phyloP scores from a whole-genome alignment of 345 rosid genomes.

The Eutrema heterophyllum region DNA sequence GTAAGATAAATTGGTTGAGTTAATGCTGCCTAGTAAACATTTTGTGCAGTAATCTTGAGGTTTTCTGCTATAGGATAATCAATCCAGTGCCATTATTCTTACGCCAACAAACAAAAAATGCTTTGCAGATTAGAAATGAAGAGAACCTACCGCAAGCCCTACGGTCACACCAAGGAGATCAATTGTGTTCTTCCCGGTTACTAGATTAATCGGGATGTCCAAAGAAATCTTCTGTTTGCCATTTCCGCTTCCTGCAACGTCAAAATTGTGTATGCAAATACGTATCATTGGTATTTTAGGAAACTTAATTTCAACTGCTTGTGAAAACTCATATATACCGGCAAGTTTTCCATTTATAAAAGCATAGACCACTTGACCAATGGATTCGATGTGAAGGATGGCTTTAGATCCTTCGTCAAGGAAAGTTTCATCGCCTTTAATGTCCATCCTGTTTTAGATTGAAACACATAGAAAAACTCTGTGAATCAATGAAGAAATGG shows the following conservation, averaged over 20 bases:
- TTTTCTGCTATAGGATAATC: too few species aligned
- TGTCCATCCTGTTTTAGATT: slow-evolving; percentile 36
- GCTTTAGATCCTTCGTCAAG: slow-evolving; percentile 67
- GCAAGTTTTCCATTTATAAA: slow-evolving; percentile 75
- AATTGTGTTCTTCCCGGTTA: slow-evolving; percentile 63
- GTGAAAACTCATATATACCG: slow-evolving; percentile 36
- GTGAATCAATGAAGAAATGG: background rate
- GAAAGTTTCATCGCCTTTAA: slow-evolving; percentile 50
- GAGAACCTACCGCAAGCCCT: slow-evolving; percentile 75
- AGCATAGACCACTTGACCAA: slow-evolving; percentile 80
- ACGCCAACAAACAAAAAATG: too few species aligned
- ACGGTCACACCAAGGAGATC: slow-evolving; percentile 90
- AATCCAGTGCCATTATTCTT: too few species aligned
- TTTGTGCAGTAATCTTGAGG: background rate
- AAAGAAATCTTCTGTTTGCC: slow-evolving; percentile 50
- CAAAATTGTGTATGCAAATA: background rate
- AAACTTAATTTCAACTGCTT: background rate
- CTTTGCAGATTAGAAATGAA: background rate
- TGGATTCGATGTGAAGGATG: slow-evolving; percentile 71
- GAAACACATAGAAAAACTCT: slow-evolving; percentile 1
- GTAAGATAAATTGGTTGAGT: background rate
- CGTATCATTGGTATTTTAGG: background rate
- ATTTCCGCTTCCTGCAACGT: slow-evolving; percentile 57
- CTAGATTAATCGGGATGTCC: slow-evolving; percentile 61
- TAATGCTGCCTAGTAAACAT: background rate